Conservation (phyloP, 2,329 filamentous ascomycete genomes). For the Fusarium cicatricum region DNA sequence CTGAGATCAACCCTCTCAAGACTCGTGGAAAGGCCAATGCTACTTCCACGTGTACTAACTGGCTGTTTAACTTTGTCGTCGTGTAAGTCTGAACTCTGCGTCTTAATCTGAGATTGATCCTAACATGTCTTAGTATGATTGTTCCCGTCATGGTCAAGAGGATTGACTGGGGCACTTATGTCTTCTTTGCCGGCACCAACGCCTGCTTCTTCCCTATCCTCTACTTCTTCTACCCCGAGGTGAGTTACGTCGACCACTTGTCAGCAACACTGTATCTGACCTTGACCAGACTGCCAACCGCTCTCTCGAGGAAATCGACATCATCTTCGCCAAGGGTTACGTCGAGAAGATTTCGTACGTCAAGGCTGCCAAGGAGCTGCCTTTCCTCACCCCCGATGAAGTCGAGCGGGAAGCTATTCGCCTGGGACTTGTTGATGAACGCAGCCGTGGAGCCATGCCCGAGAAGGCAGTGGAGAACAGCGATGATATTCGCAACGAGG, state of each 20-base stretch:
- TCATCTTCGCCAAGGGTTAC: slow-evolving; percentile 67
- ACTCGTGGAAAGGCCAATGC: slow-evolving; percentile 57
- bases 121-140: slow-evolving; percentile 52
- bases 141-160: slow-evolving; percentile 70
- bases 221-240: slow-evolving; percentile 56
- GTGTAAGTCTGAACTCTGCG: slow-evolving; percentile 48
- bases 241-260: not conserved
- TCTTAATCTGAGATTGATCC: no score
- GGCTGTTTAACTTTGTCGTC: slow-evolving; percentile 58
- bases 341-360: slow-evolving; percentile 68
- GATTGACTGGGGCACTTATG: slow-evolving; percentile 61
- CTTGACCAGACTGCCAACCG: slow-evolving; percentile 46
- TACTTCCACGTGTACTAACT: slow-evolving; percentile 69
- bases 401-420: slow-evolving; percentile 57
- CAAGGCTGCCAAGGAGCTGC: slow-evolving; percentile 64
- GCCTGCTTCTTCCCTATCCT: slow-evolving; percentile 60
- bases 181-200: slow-evolving; percentile 62
- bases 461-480: slow-evolving; percentile 23
- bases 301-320: slow-evolving; percentile 65
- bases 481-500: slow-evolving; percentile 27
- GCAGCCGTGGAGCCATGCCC: slow-evolving; percentile 24
- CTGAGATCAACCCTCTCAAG: slow-evolving; percentile 61
- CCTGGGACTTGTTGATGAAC: slow-evolving; percentile 32
- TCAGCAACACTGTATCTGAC: not conserved
- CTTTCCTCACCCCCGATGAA: slow-evolving; percentile 59